A percentile compares a stretch with the other conserved stretches of the same genome.
These are phyloP conservation scores for Globisporangium irregulare DNA, from an alignment of 352 stramenopile genomes.

Conservation along the genomic window DNA sequence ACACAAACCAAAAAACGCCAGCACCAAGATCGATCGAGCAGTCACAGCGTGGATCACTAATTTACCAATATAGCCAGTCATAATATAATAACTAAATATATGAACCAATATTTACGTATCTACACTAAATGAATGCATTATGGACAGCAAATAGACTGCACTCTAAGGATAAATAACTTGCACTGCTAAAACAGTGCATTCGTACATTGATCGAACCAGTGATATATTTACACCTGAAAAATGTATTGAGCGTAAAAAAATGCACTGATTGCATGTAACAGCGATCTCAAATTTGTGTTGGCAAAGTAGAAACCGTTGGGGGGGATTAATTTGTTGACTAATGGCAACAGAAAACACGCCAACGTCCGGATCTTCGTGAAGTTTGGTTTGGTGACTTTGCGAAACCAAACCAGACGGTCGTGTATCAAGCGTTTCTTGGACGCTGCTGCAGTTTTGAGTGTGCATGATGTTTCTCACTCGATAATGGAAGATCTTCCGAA, in stretches of 20 bases:
- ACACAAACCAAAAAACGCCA: slow-evolving; percentile 2
- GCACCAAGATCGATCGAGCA: slow-evolving; percentile 4
- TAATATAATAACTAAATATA: too few relatives aligned
- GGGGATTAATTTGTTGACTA: background rate
- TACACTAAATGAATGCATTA: background rate
- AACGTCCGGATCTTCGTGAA: background rate
- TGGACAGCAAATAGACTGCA: background rate
- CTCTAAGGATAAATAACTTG: background rate
- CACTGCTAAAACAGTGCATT: background rate
- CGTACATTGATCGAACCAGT: background rate
- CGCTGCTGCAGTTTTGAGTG: background rate
- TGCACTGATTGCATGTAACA: background rate
- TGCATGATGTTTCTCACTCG: too few relatives aligned
- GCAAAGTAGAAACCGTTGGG: background rate
- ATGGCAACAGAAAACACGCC: background rate
- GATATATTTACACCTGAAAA: background rate
- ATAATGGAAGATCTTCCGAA: background rate
- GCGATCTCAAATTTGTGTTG: background rate
- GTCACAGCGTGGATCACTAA: background rate
- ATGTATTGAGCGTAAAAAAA: background rate
- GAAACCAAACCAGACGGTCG: background rate
- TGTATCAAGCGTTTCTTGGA: background rate
- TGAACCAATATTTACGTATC: background rate
- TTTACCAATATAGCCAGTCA: background rate
- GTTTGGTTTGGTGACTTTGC: background rate